Evolutionary conservation across 345 rosid genomes (phyloP), one percentile per base, ranked within the genome.

Genomic region (Geranium rotundifolium): DNA sequence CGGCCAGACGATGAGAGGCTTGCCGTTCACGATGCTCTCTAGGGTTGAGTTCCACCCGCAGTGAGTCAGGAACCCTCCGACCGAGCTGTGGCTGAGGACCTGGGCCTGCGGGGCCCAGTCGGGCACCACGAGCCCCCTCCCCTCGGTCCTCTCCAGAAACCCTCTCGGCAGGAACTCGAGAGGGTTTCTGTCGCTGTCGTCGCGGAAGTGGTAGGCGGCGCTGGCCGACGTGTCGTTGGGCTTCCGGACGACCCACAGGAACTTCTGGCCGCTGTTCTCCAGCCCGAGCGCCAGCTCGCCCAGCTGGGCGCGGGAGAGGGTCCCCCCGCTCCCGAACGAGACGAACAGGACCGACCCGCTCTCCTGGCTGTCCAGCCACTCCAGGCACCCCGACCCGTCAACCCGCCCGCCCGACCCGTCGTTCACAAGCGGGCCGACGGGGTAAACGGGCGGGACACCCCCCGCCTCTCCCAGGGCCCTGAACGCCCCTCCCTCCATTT

Each of bases 301-400:
- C 19, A 86, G 61, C 69, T 93, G 99, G 41, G 75, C 74, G 10
- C 4, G 52, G 0, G 87, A 80, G 27, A 93, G 82, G 64, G 89
- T 82, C 77, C 99, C 99, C 0, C 91, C 96, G 57, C 99, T 90
- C 15, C 99, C 99, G 37, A 93, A 93, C 0, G 96, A 90, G 0
- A 90, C 96, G 61, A 66, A 90, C 15, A 93, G 20, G 14, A 93
- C 97, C 1, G 99, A 90, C 16, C 92, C 89, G 4, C 30, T 78
- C 12, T 97, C 95, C 73, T 93, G 99, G 15, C 67, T 63, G 59
- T 88, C 84, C 19, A 93, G n/a, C n/a, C n/a, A n/a, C n/a, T n/a
- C n/a, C n/a, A n/a, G n/a, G n/a, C n/a, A n/a, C n/a, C n/a, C n/a
- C n/a, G n/a, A n/a, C n/a, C n/a, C n/a, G n/a, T n/a, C n/a, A n/a